Evolutionary conservation across 1,284 basidiomycete genomes (phyloP).

Genomic region (Apiotrichum sp.): DNA sequence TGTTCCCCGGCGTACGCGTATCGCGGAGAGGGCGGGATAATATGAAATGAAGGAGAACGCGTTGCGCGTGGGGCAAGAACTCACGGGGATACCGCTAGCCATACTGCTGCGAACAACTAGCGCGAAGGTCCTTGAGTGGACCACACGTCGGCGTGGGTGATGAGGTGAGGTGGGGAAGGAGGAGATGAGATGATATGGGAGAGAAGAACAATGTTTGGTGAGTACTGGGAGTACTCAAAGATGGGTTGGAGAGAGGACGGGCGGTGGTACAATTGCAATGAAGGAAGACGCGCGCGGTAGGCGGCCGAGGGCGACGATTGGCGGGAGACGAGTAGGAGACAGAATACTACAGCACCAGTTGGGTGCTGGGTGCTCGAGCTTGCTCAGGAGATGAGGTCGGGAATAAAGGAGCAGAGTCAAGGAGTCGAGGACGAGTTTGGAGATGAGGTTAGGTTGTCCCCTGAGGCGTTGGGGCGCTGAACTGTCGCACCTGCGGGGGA

Average conservation of each 20-base stretch:
- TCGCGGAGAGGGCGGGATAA: not conserved
- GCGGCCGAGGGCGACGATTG: not conserved
- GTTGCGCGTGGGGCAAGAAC: slow-evolving; percentile 4
- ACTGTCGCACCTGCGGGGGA: too few relatives aligned
- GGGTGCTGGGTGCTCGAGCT: not conserved
- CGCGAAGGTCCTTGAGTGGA: not conserved
- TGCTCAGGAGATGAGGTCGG: not conserved
- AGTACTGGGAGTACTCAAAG: not conserved
- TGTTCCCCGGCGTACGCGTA: too few relatives aligned
- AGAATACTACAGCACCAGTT: not conserved
- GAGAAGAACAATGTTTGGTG: not conserved
- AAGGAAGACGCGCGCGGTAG: not conserved
- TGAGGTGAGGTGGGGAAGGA: not conserved
- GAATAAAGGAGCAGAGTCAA: not conserved
- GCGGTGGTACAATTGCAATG: not conserved
- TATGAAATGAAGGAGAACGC: not conserved
- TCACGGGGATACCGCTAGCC: slow-evolving; percentile 31
- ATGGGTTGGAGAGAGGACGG: not conserved
- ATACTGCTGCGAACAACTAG: slow-evolving; percentile 8
- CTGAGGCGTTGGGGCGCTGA: too few relatives aligned
- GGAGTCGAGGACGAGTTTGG: not conserved
- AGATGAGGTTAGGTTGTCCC: too few relatives aligned
- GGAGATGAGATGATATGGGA: not conserved
- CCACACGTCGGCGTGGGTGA: not conserved
- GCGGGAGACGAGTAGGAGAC: not conserved